Conservation (phyloP, 2,329 filamentous ascomycete genomes). For the Penicillium sp. region DNA sequence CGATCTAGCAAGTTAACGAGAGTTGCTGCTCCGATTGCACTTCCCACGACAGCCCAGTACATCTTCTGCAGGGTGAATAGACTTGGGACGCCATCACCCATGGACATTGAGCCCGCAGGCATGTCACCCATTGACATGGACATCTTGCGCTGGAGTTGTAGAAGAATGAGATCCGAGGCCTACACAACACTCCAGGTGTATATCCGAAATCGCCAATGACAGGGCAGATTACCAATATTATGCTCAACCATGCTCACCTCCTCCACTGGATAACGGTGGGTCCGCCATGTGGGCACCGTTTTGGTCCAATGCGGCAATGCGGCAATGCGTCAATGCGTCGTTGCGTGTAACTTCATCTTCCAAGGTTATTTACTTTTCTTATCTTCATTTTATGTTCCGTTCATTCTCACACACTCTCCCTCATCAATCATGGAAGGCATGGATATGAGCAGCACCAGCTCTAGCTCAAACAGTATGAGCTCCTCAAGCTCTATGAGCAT, state of each 20-base stretch:
- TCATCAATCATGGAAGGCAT: constrained; percentile 9
- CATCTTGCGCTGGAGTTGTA: constrained; percentile 12
- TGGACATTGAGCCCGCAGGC: constrained; percentile 43
- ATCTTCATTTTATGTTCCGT: background rate
- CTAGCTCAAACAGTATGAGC: constrained; percentile 1
- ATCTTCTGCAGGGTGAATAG: constrained; percentile 52
- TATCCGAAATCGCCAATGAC: background rate
- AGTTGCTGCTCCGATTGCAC: constrained; percentile 37
- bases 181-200: background rate
- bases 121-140: constrained; percentile 29
- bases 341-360: background rate
- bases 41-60: constrained; percentile 54
- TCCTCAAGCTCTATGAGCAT: constrained; percentile 23
- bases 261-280: background rate
- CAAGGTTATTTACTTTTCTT: background rate
- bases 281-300: background rate
- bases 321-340: too few species aligned
- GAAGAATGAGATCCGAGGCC: background rate
- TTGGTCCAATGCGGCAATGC: background rate
- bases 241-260: constrained; percentile 6
- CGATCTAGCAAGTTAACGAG: constrained; percentile 48
- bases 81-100: constrained; percentile 45
- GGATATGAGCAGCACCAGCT: constrained; percentile 8
- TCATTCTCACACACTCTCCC: background rate
- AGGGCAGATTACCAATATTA: constrained; percentile 7